phyloP scores from a whole-genome alignment of 1,139 yeast species.

The Kodamaea plutei region DNA sequence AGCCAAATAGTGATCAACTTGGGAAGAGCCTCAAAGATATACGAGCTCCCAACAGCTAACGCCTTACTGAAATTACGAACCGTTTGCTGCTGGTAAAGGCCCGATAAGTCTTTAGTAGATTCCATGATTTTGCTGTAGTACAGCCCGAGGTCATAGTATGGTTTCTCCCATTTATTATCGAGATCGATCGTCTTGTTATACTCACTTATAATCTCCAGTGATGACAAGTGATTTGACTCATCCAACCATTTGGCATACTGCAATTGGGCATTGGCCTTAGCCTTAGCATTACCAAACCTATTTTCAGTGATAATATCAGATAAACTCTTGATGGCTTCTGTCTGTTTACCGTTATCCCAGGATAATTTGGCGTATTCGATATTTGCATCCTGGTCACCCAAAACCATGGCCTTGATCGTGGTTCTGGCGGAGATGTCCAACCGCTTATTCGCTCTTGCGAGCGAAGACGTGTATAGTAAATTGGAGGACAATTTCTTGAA shows the following conservation, averaged over 20 bases:
- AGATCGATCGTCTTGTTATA: slow-evolving; percentile 57
- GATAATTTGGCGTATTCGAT: slow-evolving; percentile 79
- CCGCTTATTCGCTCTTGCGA: slow-evolving; percentile 67
- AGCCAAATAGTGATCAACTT: slow-evolving; percentile 89
- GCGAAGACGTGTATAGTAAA: slow-evolving; percentile 57
- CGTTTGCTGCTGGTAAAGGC: slow-evolving; percentile 64
- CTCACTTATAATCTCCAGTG: slow-evolving; percentile 67
- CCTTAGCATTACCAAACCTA: slow-evolving; percentile 15
- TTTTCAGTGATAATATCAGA: slow-evolving; percentile 34
- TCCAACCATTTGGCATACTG: slow-evolving; percentile 90
- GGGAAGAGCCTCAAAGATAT: slow-evolving; percentile 82
- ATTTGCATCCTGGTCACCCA: slow-evolving; percentile 51
- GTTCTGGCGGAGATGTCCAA: slow-evolving; percentile 72
- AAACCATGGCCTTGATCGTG: slow-evolving; percentile 62
- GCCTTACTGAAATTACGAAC: slow-evolving; percentile 65
- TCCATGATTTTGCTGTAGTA: slow-evolving; percentile 78
- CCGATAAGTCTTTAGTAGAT: slow-evolving; percentile 45
- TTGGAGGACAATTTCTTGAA: slow-evolving; percentile 37
- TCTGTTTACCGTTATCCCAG: slow-evolving; percentile 89
- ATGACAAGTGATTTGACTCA: slow-evolving; percentile 77
- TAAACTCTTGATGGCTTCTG: slow-evolving; percentile 75
- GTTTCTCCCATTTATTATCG: slow-evolving; percentile 70
- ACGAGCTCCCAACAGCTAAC: slow-evolving; percentile 63
- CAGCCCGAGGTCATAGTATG: slow-evolving; percentile 75
- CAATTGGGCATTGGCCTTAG: slow-evolving; percentile 54